Base-by-base conservation (phyloP, 129 eudicot species). In the Lactuca sativa region DNA sequence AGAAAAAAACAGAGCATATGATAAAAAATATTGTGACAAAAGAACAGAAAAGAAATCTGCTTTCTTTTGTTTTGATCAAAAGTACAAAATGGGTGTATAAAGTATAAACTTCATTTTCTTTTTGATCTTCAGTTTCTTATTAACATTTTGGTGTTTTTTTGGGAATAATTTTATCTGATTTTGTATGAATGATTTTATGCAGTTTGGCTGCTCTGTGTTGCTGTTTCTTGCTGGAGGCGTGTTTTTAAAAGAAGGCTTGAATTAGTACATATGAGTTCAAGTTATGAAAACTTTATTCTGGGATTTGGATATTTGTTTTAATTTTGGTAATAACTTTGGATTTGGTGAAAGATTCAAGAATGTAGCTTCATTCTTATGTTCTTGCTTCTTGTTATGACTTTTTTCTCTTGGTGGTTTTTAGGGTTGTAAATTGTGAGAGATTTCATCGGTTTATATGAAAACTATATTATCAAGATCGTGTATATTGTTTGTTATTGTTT, bases 201-300 rank as follows among this genome's bases (percentile, higher is more conserved):
- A 85, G 95, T 83, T 83, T 88, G 95, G 95, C 95, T 75, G 95
- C 90, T 9, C 52, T 88, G 56, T 84, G 95, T 68, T 88, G 95
- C 56, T 88, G 95, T 65, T 88, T 86, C 71, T 83, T 88, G 0
- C 74, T 88, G 78, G 95, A 88, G 1, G 95, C 89, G 21, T 85
- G 91, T 80, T 85, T 88, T 43, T 85, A 73, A 74, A 40, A 3
- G 71, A 32, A 70, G 66, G 70, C 33, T 77, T 77, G 66, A 69
- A 58, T 56, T 13, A 54, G 62, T 47, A 56, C 67, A 43, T 55
- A 33, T 6, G 78, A 34, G 61, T 33, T 75, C 58, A 30, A 73
- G 36, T 54, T 54, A 37, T 64, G 10, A 61, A 43, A 61, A 41
- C 1, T n/a, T 60, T 31, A 13, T 65, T 47, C 63, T 30, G 18